Evolutionary conservation across 2,329 filamentous ascomycete genomes (phyloP), one percentile per base, ranked within the genome.

Genomic region (Xylaria sp.): DNA sequence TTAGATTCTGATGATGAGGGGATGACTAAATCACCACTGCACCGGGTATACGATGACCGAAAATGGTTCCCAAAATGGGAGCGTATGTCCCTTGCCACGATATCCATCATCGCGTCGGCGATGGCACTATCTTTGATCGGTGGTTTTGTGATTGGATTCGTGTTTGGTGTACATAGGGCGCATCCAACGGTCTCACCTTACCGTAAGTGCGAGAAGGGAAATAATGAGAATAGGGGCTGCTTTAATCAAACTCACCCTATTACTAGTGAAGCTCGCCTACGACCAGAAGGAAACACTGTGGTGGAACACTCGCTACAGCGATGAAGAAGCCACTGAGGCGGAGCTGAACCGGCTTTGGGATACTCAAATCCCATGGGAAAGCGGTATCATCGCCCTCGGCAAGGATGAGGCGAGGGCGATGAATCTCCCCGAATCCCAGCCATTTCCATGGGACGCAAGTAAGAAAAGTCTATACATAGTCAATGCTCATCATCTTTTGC

Each of bases 401-500:
- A 55, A 55, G 2, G 32, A 55, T 12, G 53, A 55, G 9, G 53
- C 53, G 30, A 27, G 53, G 32, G 32, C 30, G 8, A 55, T 55
- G 53, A 11, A 39, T 4, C 53, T 55, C 34, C 53, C 30, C 36
- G 53, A 55, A 27, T 55, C 53, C 8, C 53, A 55, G 39, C 53
- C 53, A 9, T 55, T 55, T 17, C 53, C 53, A 6, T 55, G 53
- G 53, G 53, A 55, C 17, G 30, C 30, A 34, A 30, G 30, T 12
- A 55, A 55, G 53, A 55, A 55, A 39, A 55, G 53, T 7, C 17
- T 36, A 55, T 55, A 55, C 53, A 55, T 55, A 34, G 32, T 55
- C 53, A 55, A 55, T n/a, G 53, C 53, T 8, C 53, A 55, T 55
- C 53, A 55, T 55, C 30, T 55, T 55, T n/a, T 55, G n/a, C 53